Percentiles rank a stretch among this genome's conserved stretches.
These are phyloP conservation scores for Datura wrightii DNA, from an alignment of 257 asterid genomes.

Conservation along the genomic window DNA sequence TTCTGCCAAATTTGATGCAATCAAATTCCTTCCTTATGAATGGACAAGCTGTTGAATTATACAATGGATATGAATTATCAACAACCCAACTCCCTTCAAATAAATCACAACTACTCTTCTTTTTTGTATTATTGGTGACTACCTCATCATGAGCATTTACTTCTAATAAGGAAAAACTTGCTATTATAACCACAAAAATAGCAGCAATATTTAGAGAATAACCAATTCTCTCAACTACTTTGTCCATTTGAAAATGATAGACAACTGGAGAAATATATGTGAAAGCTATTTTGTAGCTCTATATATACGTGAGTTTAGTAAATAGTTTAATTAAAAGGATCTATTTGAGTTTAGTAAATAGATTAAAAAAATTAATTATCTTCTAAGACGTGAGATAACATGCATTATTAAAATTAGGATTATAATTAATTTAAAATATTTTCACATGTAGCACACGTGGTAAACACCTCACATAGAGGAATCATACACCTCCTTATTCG, in stretches of 20 bases:
- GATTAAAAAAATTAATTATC: background rate
- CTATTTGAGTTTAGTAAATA: background rate
- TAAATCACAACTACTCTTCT: conserved; percentile 47
- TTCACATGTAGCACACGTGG: conserved; percentile 28
- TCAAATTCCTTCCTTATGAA: conserved; percentile 63
- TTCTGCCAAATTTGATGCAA: conserved; percentile 63
- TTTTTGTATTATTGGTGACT: background rate
- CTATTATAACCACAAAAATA: background rate
- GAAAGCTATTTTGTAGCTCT: background rate
- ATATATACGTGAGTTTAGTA: background rate
- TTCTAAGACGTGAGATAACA: conserved; percentile 12
- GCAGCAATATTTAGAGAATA: background rate
- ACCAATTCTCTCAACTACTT: background rate
- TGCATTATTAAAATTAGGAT: background rate
- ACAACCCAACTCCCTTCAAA: conserved; percentile 68
- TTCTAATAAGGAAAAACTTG: background rate
- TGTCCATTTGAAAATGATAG: background rate
- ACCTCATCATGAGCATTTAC: background rate
- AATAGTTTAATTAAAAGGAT: background rate
- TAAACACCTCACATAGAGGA: background rate
- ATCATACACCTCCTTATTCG: background rate
- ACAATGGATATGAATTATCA: conserved; percentile 70
- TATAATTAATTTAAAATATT: background rate
- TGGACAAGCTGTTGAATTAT: conserved; percentile 56
- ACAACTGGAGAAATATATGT: background rate